These are phyloP conservation scores for Fusarium sp. DNA, from an alignment of 2,329 filamentous ascomycete species.

Conservation along the genomic window DNA sequence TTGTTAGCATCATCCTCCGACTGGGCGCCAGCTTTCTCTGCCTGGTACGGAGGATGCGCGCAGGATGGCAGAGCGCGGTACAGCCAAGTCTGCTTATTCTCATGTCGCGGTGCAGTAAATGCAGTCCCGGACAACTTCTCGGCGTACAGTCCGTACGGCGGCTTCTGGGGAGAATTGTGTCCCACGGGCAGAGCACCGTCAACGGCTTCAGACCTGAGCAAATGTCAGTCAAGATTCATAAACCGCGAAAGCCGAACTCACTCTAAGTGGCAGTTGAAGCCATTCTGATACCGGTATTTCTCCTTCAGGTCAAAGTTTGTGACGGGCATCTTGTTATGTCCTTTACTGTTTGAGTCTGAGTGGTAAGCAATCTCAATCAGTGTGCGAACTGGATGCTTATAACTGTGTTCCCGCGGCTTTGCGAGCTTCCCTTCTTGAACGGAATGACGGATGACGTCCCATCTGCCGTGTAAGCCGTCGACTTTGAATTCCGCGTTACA, in stretches of 20 bases:
- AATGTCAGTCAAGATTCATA: conserved; percentile 8
- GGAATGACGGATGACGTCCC: conserved; percentile 42
- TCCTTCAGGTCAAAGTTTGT: conserved; percentile 65
- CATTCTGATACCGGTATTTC: conserved; percentile 82
- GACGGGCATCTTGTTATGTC: conserved; percentile 61
- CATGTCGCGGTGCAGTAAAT: conserved; percentile 78
- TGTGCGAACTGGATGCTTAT: conserved; percentile 42
- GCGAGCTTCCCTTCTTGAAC: conserved; percentile 28
- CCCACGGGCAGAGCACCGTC: conserved; percentile 80
- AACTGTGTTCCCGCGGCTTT: conserved; percentile 37
- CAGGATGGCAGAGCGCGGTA: conserved; percentile 79
- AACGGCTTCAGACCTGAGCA: conserved; percentile 79
- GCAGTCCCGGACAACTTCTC: conserved; percentile 83
- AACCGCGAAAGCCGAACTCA: conserved; percentile 57
- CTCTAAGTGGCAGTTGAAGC: conserved; percentile 85
- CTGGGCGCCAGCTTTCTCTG: conserved; percentile 54
- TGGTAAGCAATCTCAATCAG: conserved; percentile 5
- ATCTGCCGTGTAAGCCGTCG: conserved; percentile 41
- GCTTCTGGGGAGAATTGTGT: conserved; percentile 87
- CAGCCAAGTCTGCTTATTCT: conserved; percentile 81
- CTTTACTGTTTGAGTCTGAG: conserved; percentile 4
- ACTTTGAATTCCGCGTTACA: conserved; percentile 46
- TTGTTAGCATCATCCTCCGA: conserved; percentile 47
- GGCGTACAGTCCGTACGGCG: conserved; percentile 83
- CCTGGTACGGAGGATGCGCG: conserved; percentile 69